Base-by-base conservation (phyloP, 352 stramenopile species). In the Phytopythium helicoides region DNA sequence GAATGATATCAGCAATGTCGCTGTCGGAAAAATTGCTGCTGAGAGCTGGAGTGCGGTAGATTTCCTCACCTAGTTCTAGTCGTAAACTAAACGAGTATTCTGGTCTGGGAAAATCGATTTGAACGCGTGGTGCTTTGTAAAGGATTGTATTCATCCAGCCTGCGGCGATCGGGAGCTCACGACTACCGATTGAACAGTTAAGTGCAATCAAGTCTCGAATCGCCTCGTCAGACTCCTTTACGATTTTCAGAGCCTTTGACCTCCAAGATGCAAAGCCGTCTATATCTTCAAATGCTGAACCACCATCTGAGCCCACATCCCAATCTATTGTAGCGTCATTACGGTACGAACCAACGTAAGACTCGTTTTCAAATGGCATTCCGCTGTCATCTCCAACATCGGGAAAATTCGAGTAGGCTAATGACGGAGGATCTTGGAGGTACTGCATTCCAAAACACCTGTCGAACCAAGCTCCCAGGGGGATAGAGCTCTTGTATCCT, bases 61-160 rank as follows among this genome's bases (percentile, higher is more conserved):
- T 7, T 66, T 42, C 8, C 34, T 36, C 15, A 48, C 44, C 63
- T 3, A 76, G 19, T 4, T 28, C 51, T 21, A 80, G 35, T 47
- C 49, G 48, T 19, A 79, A 28, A 44, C 61, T 65, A 25, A 75
- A 75, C 7, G 22, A 52, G 55, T 52, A 73, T 1, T 46, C 57
- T 18, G 47, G 54, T 3, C 58, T 18, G 11, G n/a, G 26, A 22
- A 71, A 68, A n/a, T 51, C 47, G 7, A 79, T 54, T 1, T 47
- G 46, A 10, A 65, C 52, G 6, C 37, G 45, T 14, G 68, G 56
- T 1, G 26, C 56, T 14, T 60, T 12, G 18, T 72, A 57, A 15
- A 60, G 44, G 25, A 79, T 40, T 5, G 66, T 56, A 14, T 75
- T 47, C 45, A 79, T 59, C 23, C 59, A 50, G 1, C 64, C 68